Evolutionary conservation across 2,329 filamentous ascomycete genomes (phyloP).

Genomic region (Neofusicoccum parvum): DNA sequence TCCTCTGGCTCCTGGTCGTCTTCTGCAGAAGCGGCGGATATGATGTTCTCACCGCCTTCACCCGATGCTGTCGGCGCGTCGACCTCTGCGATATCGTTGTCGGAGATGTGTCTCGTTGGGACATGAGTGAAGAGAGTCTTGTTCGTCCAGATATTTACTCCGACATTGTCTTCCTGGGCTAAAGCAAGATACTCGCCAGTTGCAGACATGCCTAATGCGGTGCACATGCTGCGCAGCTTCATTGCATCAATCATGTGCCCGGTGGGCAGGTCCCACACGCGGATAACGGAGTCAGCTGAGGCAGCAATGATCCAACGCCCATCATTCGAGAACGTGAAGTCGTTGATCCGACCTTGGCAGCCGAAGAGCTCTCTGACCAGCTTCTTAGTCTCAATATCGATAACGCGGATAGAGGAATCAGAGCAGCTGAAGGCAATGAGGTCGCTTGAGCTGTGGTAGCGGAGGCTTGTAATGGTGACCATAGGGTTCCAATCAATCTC

Average conservation of each 20-base stretch:
- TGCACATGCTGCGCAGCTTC: constrained; percentile 75
- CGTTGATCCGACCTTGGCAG: constrained; percentile 44
- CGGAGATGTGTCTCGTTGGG: constrained; percentile 80
- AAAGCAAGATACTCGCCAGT: constrained; percentile 96
- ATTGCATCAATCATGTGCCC: constrained; percentile 95
- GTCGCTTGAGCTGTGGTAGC: constrained; percentile 81
- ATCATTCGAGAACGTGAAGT: constrained; percentile 76
- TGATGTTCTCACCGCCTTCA: constrained; percentile 73
- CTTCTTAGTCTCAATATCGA: constrained; percentile 88
- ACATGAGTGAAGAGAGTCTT: constrained; percentile 87
- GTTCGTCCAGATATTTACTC: constrained; percentile 96
- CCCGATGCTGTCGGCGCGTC: constrained; percentile 75
- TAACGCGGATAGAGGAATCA: constrained; percentile 81
- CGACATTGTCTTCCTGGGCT: constrained; percentile 76
- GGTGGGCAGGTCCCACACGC: constrained; percentile 94
- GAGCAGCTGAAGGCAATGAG: constrained; percentile 87
- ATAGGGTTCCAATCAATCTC: constrained; percentile 83
- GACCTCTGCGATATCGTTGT: constrained; percentile 69
- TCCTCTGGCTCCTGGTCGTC: constrained; percentile 51
- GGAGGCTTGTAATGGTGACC: constrained; percentile 73
- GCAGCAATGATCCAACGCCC: constrained; percentile 92
- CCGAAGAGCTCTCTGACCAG: constrained; percentile 93
- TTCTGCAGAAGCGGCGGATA: constrained; percentile 75
- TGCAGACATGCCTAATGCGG: constrained; percentile 80
- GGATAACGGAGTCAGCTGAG: constrained; percentile 75